Evolutionary conservation across 75 land plant species (phyloP).

Genomic region (Picea sitchensis): DNA sequence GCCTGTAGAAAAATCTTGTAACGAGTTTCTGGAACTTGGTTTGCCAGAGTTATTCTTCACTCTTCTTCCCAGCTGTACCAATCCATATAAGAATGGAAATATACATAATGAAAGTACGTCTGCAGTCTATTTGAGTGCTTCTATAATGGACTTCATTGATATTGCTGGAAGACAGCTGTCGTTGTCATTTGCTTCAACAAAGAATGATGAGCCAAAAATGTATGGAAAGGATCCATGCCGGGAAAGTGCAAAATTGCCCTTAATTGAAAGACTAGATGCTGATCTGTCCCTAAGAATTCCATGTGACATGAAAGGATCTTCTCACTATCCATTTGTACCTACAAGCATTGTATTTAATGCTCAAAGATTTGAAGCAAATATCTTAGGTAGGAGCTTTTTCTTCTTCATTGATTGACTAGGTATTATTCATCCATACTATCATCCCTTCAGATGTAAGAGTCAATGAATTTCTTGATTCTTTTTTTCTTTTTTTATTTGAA

Average conservation of each 20-base stretch:
- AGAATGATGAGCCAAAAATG: slow-evolving; percentile 3
- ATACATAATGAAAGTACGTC: slow-evolving; percentile 31
- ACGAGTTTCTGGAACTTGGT: slow-evolving; percentile 29
- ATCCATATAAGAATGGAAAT: slow-evolving; percentile 14
- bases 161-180: slow-evolving; percentile 39
- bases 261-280: slow-evolving; percentile 34
- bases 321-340: slow-evolving; percentile 8
- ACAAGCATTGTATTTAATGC: slow-evolving; percentile 30
- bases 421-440: background rate
- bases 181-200: slow-evolving; percentile 25
- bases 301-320: background rate
- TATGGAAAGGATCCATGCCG: slow-evolving; percentile 5
- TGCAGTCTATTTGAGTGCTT: slow-evolving; percentile 9
- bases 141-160: slow-evolving; percentile 25
- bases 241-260: background rate
- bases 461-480: background rate
- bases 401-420: background rate
- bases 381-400: slow-evolving; percentile 18
- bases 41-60: slow-evolving; percentile 30
- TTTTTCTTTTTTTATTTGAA: too few species aligned
- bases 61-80: slow-evolving; percentile 9
- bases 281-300: slow-evolving; percentile 59
- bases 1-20: slow-evolving; percentile 23
- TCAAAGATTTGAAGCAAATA: slow-evolving; percentile 15
- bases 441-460: background rate